Evolutionary conservation across 2,329 filamentous ascomycete genomes (phyloP).

Genomic region (Dothideomycetes sp.): DNA sequence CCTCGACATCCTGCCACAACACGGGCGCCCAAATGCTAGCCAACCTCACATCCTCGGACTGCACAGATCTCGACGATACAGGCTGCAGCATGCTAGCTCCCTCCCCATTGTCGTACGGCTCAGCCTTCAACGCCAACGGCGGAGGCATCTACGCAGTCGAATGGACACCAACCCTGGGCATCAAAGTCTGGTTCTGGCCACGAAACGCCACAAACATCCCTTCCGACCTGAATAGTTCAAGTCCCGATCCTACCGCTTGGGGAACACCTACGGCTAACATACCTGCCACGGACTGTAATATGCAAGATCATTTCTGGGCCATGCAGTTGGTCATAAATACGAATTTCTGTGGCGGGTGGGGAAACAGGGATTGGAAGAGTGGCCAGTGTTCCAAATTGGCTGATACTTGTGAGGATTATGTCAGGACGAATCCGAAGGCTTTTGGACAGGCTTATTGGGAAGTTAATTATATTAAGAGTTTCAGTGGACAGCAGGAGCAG

Average conservation of each 20-base stretch:
- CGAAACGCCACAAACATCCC: slow-evolving; percentile 55
- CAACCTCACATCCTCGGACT: background rate
- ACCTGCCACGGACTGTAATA: slow-evolving; percentile 52
- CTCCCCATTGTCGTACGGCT: slow-evolving; percentile 26
- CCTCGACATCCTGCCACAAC: background rate
- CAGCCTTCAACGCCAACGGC: slow-evolving; percentile 36
- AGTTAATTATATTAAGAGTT: slow-evolving; percentile 1
- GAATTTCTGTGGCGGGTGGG: slow-evolving; percentile 79
- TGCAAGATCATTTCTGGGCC: slow-evolving; percentile 57
- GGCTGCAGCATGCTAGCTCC: background rate
- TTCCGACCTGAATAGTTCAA: slow-evolving; percentile 41
- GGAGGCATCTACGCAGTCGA: slow-evolving; percentile 35
- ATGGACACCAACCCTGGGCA: slow-evolving; percentile 56
- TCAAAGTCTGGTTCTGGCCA: slow-evolving; percentile 72
- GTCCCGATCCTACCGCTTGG: slow-evolving; percentile 52
- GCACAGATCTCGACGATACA: background rate
- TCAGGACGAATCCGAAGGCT: slow-evolving; percentile 27
- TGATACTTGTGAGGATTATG: slow-evolving; percentile 58
- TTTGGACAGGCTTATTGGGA: slow-evolving; percentile 3
- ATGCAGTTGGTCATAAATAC: slow-evolving; percentile 72
- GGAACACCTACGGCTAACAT: slow-evolving; percentile 55
- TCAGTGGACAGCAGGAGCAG: too few relatives aligned
- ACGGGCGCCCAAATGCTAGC: background rate
- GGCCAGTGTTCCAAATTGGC: slow-evolving; percentile 52
- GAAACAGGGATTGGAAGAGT: slow-evolving; percentile 51